Conservation (phyloP, 1,284 basidiomycete species). For the Cerioporus squamosus region DNA sequence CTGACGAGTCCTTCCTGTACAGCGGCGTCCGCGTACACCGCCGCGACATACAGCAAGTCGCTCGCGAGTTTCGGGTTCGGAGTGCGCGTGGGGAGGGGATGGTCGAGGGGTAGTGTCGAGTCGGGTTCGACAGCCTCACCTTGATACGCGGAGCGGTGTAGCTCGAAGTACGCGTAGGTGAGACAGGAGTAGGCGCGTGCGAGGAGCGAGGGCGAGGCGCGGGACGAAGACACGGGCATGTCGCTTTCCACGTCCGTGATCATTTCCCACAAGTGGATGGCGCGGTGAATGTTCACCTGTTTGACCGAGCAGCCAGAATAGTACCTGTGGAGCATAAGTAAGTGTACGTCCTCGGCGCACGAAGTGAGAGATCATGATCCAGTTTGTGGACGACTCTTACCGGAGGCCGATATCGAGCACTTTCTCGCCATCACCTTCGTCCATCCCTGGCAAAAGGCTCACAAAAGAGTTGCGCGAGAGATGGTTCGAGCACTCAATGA, state of each 20-base stretch:
- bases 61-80: slow-evolving; percentile 3
- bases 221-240: background rate
- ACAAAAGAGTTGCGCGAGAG: background rate
- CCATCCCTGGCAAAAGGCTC: background rate
- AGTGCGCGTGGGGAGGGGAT: background rate
- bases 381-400: background rate
- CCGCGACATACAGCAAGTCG: slow-evolving; percentile 3
- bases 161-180: slow-evolving; percentile 2
- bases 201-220: background rate
- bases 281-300: slow-evolving; percentile 5
- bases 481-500: background rate
- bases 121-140: background rate
- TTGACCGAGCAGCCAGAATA: slow-evolving; percentile 2
- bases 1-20: slow-evolving; percentile 9
- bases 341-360: too few species aligned
- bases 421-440: slow-evolving; percentile 2
- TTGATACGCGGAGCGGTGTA: background rate
- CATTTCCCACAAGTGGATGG: slow-evolving; percentile 5
- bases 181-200: slow-evolving; percentile 8
- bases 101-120: background rate
- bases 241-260: slow-evolving; percentile 1
- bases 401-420: slow-evolving; percentile 8
- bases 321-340: too few species aligned
- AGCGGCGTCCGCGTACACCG: slow-evolving; percentile 6
- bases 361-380: too few species aligned